Evolutionary conservation across 148 eudicot species (phyloP), one percentile per base, ranked within the genome.

Genomic region (Camellia lanceoleosa): DNA sequence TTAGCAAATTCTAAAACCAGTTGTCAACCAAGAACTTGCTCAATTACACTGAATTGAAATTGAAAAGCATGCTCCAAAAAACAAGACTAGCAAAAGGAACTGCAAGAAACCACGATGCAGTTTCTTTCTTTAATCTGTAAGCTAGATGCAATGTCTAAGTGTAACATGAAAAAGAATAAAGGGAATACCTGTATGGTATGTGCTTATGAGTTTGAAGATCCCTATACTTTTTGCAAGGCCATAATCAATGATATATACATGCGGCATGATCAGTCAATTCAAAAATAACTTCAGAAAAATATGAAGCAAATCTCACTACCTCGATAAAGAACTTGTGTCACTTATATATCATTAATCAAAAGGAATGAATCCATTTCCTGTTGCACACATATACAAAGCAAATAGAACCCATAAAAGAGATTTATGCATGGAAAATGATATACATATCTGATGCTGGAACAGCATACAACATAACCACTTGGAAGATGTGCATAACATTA

Each of bases 161-260:
- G 6, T 47, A 47, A 49, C 52, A 49, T 4, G 52, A 49, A 49
- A 49, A 49, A 49, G 52, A 49, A 49, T 49, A 49, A 61, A 61
- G 65, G 65, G 7, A 61, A 61, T n/a, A 61, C 52, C 52, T 49
- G 52, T 49, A 61, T n/a, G 88, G 86, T 77, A 81, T 84, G 41
- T 87, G 87, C 76, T 82, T 87, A 54, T 60, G 83, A 69, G 86
- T 82, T 71, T 82, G 87, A 65, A 87, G 89, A 84, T 87, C 87
- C 62, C 78, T 87, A 68, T 56, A 56, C 60, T 56, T 56, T 56
- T 56, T 56, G 60, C 60, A 54, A 86, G 89, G 64, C 89, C 89
- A 79, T 79, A 86, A 76, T 86, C 89, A 80, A 84, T 84, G 66
- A 84, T 47, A 62, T 81, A 88, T 47, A 88, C 90, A 88, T 88